Percentiles rank a stretch among this genome's conserved stretches.
phyloP scores from a whole-genome alignment of 176 grass and related monocot genomes.

The Tillandsia fasciculata region DNA sequence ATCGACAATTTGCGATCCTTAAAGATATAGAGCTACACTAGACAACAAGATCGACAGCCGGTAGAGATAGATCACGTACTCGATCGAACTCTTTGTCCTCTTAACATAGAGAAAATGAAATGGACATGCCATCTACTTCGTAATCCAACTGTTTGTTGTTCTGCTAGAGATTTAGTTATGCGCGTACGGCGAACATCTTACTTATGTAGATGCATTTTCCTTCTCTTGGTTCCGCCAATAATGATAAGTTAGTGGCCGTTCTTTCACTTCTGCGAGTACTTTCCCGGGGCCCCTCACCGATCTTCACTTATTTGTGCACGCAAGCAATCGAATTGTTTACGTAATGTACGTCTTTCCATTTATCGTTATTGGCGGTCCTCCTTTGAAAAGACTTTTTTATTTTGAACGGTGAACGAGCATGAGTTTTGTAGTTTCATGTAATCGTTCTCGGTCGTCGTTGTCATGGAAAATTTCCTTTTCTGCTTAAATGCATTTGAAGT shows the following conservation, averaged over 20 bases:
- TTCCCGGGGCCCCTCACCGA: background rate
- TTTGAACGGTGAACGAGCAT: background rate
- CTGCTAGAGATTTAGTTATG: no score
- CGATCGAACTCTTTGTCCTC: no score
- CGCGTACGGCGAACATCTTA: no score
- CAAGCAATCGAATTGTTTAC: background rate
- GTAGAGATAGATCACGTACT: no score
- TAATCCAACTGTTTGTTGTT: no score
- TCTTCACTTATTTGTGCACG: background rate
- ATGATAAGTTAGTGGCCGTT: background rate
- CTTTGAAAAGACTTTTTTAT: background rate
- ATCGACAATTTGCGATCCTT: no score
- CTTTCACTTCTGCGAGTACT: background rate
- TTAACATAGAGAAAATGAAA: no score
- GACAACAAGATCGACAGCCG: no score
- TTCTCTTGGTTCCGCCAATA: background rate
- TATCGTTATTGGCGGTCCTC: background rate
- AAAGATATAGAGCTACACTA: no score
- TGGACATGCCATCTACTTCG: no score
- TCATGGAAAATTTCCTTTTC: background rate
- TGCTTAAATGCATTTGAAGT: background rate
- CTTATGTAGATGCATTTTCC: background rate
- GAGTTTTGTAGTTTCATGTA: background rate
- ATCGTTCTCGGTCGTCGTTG: background rate
- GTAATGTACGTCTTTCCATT: background rate